A percentile compares a stretch with the other conserved stretches of the same genome.
These are phyloP conservation scores for Dysphania ambrosioides DNA, from an alignment of 148 eudicot species.

Conservation along the genomic window DNA sequence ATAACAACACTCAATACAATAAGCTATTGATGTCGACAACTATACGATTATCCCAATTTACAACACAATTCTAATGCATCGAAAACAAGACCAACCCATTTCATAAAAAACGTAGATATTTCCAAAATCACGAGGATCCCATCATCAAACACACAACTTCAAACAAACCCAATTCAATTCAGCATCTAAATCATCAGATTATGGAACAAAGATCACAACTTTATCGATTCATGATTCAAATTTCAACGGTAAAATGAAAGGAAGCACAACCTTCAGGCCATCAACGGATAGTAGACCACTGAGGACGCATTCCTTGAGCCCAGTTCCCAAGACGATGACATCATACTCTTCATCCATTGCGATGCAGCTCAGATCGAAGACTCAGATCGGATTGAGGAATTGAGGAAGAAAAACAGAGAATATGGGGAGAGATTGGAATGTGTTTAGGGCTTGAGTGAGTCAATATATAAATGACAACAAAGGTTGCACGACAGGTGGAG, in stretches of 20 bases:
- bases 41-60: not conserved
- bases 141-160: not conserved
- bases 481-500: too few relatives aligned
- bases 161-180: constrained; percentile 17
- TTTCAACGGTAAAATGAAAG: not conserved
- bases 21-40: not conserved
- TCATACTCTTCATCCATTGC: constrained; percentile 60
- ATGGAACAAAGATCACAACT: not conserved
- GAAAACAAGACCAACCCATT: not conserved
- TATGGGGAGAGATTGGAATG: not conserved
- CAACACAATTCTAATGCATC: not conserved
- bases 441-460: constrained; percentile 14
- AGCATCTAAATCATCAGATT: constrained; percentile 11
- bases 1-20: not conserved
- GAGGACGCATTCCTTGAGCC: constrained; percentile 62
- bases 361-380: constrained; percentile 10
- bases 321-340: constrained; percentile 54
- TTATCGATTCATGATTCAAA: not conserved
- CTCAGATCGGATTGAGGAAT: constrained; percentile 16
- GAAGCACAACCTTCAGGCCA: constrained; percentile 59
- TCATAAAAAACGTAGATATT: not conserved
- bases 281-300: constrained; percentile 60
- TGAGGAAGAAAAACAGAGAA: constrained; percentile 2
- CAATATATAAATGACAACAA: not conserved
- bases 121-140: not conserved